These are phyloP conservation scores for Cunninghamia lanceolata DNA, from an alignment of 75 land plant genomes.

Conservation along the genomic window DNA sequence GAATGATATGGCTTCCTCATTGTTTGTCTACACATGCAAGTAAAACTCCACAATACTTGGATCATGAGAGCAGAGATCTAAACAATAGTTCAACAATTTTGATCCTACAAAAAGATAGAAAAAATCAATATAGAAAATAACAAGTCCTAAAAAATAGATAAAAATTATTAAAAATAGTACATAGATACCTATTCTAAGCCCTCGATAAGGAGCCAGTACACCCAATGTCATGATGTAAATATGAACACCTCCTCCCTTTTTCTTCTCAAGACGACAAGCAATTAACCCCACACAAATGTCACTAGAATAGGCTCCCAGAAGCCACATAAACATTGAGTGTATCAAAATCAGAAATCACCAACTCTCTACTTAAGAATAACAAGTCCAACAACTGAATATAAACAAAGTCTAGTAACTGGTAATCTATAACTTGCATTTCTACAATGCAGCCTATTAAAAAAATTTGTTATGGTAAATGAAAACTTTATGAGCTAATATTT, in stretches of 20 bases:
- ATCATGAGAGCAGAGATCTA: conserved; percentile 68
- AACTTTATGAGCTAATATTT: background rate
- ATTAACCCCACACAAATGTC: conserved; percentile 96
- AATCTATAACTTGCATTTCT: background rate
- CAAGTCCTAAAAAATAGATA: background rate
- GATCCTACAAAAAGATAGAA: conserved; percentile 57
- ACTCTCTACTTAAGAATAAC: background rate
- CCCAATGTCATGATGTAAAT: conserved; percentile 98
- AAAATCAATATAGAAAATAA: background rate
- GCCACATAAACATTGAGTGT: background rate
- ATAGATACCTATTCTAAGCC: conserved; percentile 83
- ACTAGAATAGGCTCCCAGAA: conserved; percentile 79
- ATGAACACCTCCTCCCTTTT: conserved; percentile 64
- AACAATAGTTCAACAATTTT: conserved; percentile 69
- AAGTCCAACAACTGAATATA: background rate
- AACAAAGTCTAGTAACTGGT: background rate
- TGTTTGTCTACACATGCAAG: conserved; percentile 95
- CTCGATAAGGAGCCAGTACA: conserved; percentile 94
- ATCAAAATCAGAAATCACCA: background rate
- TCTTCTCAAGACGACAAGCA: conserved; percentile 97
- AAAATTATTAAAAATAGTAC: background rate
- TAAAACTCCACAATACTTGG: conserved; percentile 76
- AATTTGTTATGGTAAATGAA: background rate
- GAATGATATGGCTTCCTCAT: conserved; percentile 87
- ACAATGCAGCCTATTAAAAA: background rate